Evolutionary conservation across 257 asterid species (phyloP).

Genomic region (Ocimum tenuiflorum): DNA sequence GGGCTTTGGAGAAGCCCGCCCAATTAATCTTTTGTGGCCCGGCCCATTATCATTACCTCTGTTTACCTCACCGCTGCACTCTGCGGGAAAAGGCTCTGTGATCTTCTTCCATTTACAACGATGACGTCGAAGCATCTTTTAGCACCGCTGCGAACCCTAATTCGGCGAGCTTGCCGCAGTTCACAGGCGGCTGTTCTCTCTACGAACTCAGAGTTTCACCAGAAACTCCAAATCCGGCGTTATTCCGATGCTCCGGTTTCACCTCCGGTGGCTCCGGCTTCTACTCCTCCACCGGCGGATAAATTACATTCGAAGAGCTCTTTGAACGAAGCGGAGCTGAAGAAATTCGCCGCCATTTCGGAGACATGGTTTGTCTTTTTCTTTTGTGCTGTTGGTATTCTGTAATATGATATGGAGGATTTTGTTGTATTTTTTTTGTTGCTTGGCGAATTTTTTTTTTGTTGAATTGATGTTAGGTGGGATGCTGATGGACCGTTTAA

Average conservation of each 20-base stretch:
- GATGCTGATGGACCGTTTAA: slow-evolving; percentile 93
- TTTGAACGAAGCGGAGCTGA: slow-evolving; percentile 57
- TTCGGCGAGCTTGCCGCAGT: slow-evolving; percentile 9
- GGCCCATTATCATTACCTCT: neutral
- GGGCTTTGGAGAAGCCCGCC: neutral
- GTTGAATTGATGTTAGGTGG: slow-evolving; percentile 57
- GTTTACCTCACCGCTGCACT: neutral
- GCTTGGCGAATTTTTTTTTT: neutral
- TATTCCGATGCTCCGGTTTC: slow-evolving; percentile 37
- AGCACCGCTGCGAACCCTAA: slow-evolving; percentile 35
- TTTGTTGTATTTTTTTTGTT: neutral
- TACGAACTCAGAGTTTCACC: neutral
- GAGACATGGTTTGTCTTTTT: slow-evolving; percentile 55
- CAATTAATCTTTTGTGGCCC: neutral
- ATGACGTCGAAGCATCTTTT: slow-evolving; percentile 46
- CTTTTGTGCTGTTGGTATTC: neutral
- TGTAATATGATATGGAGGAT: neutral
- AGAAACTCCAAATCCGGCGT: slow-evolving; percentile 23
- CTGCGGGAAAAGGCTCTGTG: neutral
- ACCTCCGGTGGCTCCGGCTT: slow-evolving; percentile 24
- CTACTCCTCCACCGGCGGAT: slow-evolving; percentile 17
- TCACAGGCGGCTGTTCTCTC: neutral
- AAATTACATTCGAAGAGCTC: slow-evolving; percentile 41
- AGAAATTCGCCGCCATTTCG: slow-evolving; percentile 60
- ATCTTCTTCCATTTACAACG: neutral